Evolutionary conservation across 2,329 filamentous ascomycete genomes (phyloP).

Genomic region (Fusarium sp.): DNA sequence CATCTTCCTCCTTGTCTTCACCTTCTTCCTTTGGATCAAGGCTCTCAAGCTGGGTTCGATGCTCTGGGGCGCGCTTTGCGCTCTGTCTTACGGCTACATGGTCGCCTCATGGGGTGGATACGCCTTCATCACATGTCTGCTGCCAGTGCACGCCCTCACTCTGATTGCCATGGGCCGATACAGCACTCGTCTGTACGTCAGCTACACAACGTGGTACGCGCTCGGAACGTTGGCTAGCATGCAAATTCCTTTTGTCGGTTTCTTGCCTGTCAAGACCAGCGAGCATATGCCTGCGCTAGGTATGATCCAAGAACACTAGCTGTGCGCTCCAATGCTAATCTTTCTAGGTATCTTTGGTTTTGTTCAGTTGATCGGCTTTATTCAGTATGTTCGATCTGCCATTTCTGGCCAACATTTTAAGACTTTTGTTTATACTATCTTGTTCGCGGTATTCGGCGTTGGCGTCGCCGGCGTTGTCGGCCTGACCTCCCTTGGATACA

Average conservation of each 20-base stretch:
- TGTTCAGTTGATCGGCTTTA: conserved; percentile 91
- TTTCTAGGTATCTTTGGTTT: conserved; percentile 88
- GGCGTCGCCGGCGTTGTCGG: conserved; percentile 81
- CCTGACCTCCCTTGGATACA: conserved; percentile 89
- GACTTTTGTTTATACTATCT: conserved; percentile 82
- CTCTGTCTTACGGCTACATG: conserved; percentile 99
- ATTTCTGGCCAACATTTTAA: conserved; percentile 95
- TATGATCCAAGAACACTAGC: conserved; percentile 50
- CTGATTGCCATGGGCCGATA: conserved; percentile 97
- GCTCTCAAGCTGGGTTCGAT: conserved; percentile 95
- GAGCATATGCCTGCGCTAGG: conserved; percentile 98
- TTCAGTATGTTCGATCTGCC: conserved; percentile 89
- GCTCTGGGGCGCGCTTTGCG: conserved; percentile 94
- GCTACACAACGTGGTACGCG: conserved; percentile 98
- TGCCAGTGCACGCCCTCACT: conserved; percentile 93
- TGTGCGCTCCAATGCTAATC: conserved; percentile 13
- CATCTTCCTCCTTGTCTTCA: conserved; percentile 98
- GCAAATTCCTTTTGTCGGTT: conserved; percentile 99
- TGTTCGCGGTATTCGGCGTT: conserved; percentile 79
- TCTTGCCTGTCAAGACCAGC: conserved; percentile 94
- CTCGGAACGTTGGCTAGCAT: conserved; percentile 96
- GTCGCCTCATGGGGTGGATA: conserved; percentile 99
- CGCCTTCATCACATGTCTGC: conserved; percentile 98
- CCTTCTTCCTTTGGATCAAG: conserved; percentile 99
- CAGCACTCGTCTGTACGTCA: conserved; percentile 92